These are phyloP conservation scores for Trifolium subterraneum DNA, from an alignment of 306 rosid genomes.

Conservation along the genomic window DNA sequence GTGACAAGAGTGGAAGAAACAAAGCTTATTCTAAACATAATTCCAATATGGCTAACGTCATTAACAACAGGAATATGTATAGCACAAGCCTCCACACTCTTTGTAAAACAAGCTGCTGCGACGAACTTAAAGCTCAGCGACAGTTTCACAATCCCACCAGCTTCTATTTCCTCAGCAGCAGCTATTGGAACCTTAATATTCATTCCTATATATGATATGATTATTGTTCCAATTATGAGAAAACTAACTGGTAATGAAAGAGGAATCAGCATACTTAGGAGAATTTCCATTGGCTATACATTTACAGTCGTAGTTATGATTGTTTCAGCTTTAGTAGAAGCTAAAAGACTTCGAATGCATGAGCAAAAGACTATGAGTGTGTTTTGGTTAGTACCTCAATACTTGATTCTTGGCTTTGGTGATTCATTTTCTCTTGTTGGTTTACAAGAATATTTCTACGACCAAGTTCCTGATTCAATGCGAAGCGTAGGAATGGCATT, in stretches of 20 bases:
- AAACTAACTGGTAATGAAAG: conserved; percentile 52
- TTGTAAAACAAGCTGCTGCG: conserved; percentile 56
- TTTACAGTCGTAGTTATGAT: conserved; percentile 37
- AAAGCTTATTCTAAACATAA: conserved; percentile 48
- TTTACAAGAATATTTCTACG: conserved; percentile 62
- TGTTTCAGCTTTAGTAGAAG: conserved; percentile 53
- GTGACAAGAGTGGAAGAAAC: conserved; percentile 61
- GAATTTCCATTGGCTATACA: conserved; percentile 53
- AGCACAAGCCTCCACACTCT: conserved; percentile 52
- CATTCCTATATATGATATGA: conserved; percentile 48
- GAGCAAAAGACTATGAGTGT: conserved; percentile 39
- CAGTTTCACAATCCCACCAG: conserved; percentile 53
- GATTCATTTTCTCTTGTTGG: conserved; percentile 56
- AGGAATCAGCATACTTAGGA: conserved; percentile 53
- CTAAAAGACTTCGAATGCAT: conserved; percentile 43
- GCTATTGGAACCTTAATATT: conserved; percentile 46
- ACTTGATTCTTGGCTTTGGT: conserved; percentile 46
- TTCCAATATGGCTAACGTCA: conserved; percentile 61
- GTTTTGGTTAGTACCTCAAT: conserved; percentile 57
- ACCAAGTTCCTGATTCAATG: conserved; percentile 63
- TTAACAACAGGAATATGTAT: conserved; percentile 46
- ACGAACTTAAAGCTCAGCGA: conserved; percentile 39
- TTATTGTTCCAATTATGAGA: conserved; percentile 51
- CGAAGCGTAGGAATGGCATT: conserved; percentile 59
- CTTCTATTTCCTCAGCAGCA: conserved; percentile 43